Evolutionary conservation across 1,284 basidiomycete genomes (phyloP), one percentile per base, ranked within the genome.

Genomic region (Cystobasidium slooffiae): DNA sequence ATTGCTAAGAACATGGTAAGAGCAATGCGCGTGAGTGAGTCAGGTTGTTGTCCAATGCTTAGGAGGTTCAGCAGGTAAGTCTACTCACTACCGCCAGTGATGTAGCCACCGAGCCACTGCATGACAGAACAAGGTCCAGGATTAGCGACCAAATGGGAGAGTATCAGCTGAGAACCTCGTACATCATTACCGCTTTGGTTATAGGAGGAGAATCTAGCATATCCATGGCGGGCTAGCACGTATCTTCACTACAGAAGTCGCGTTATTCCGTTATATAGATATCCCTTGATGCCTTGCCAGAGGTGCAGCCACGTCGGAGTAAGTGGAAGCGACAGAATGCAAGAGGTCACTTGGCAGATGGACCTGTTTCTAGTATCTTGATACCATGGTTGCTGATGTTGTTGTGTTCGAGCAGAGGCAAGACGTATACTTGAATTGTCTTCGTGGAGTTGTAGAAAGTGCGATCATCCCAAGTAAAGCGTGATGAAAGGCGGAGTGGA

Each of bases 151-250:
- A 6, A n/a, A 53, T 6, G 46, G 12, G 46, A 24, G 7, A 22
- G 1, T 9, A 22, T 8, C 51, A 6, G 3, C 24, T 47, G n/a
- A 16, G 6, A 49, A 4, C 6, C 24, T 18, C 78, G 16, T 24
- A 78, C 79, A 79, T 58, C 37, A 80, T 76, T 58, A 79, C 77
- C 0, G 77, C 76, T 55, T 78, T 80, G 2, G 94, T 97, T 68
- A 97, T 88, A 3, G 93, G 93, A 44, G 94, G 94, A 67, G 96
- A 91, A 79, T 94, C 91, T 43, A 86, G 87, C 53, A 94, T 31
- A 55, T 77, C 75, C 75, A 76, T 75, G 18, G 18, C 51, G 8
- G n/a, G 31, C 31, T 31, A 31, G 31, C 18, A 3, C 10, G 53
- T 41, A 49, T 53, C 47, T 31, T 31, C 31, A 31, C 31, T 31